Percentiles rank a stretch among this genome's conserved stretches.
Evolutionary conservation across 2,329 filamentous ascomycete species (phyloP).

Genomic region (Stagonosporopsis tanaceti): DNA sequence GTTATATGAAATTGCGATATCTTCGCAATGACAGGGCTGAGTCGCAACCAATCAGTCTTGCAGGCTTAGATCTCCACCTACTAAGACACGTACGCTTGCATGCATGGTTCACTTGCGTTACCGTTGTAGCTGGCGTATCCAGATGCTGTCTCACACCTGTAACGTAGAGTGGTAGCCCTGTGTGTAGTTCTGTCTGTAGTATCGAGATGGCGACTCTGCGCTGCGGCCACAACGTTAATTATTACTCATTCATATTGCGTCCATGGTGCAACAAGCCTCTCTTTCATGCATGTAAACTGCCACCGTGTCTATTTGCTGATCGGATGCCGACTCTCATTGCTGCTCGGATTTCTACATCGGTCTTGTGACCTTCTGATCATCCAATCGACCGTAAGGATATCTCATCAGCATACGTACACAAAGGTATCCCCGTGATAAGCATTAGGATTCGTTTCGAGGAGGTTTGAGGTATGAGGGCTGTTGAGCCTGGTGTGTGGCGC

Average conservation of each 20-base stretch:
- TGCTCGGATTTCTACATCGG: neutral
- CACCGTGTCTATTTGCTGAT: neutral
- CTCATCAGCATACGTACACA: neutral
- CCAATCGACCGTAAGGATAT: neutral
- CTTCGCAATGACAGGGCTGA: slow-evolving; percentile 7
- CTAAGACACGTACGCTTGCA: slow-evolving; percentile 15
- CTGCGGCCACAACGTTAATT: neutral
- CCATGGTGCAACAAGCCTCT: neutral
- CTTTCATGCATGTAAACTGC: neutral
- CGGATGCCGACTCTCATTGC: neutral
- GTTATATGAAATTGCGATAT: slow-evolving; percentile 2
- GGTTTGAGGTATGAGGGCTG: neutral
- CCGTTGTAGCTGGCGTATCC: neutral
- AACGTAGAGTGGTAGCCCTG: neutral
- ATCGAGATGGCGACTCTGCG: neutral
- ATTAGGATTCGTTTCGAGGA: neutral
- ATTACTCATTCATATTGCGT: slow-evolving; percentile 4
- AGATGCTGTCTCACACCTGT: neutral
- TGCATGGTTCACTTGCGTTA: slow-evolving; percentile 5
- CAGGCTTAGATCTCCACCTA: neutral
- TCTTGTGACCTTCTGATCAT: no score
- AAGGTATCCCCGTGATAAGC: neutral
- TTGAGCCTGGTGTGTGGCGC: slow-evolving; percentile 4
- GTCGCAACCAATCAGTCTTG: slow-evolving; percentile 6
- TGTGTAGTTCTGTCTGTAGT: neutral